Conservation (phyloP, 495 filamentous ascomycete genomes). For the Neurospora sp. region DNA sequence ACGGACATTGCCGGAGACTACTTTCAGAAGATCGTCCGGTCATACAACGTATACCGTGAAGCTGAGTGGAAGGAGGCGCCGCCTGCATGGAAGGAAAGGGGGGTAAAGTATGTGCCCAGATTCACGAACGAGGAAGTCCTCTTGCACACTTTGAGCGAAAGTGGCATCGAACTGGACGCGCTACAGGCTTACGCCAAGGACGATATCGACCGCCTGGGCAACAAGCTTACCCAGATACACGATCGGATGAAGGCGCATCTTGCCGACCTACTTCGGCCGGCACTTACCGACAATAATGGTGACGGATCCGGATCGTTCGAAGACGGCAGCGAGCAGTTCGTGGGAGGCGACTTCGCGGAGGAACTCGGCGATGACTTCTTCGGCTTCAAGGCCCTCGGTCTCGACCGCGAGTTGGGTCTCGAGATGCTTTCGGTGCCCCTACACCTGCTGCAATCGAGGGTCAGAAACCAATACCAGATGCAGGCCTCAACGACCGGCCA, state of each 20-base stretch:
- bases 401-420: constrained; percentile 81
- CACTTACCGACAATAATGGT: constrained; percentile 61
- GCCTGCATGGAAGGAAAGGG: constrained; percentile 28
- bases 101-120: constrained; percentile 47
- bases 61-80: constrained; percentile 52
- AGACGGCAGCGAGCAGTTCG: constrained; percentile 94
- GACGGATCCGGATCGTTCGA: constrained; percentile 88
- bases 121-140: constrained; percentile 77
- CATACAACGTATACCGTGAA: constrained; percentile 73
- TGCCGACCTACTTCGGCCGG: constrained; percentile 82
- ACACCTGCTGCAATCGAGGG: constrained; percentile 85
- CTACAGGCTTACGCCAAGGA: constrained; percentile 88
- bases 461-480: constrained; percentile 68
- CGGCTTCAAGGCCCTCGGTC: constrained; percentile 88
- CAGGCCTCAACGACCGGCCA: constrained; percentile 50
- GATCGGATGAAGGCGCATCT: constrained; percentile 87
- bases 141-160: constrained; percentile 71
- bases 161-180: constrained; percentile 69
- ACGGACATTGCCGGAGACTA: constrained; percentile 88
- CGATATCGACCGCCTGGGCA: constrained; percentile 79
- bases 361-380: constrained; percentile 98
- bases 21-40: constrained; percentile 71
- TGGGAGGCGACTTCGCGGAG: constrained; percentile 93
- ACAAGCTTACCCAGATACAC: constrained; percentile 76
- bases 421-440: constrained; percentile 82